phyloP scores from a whole-genome alignment of 1,284 basidiomycete genomes.

The Phlebopus sp. region DNA sequence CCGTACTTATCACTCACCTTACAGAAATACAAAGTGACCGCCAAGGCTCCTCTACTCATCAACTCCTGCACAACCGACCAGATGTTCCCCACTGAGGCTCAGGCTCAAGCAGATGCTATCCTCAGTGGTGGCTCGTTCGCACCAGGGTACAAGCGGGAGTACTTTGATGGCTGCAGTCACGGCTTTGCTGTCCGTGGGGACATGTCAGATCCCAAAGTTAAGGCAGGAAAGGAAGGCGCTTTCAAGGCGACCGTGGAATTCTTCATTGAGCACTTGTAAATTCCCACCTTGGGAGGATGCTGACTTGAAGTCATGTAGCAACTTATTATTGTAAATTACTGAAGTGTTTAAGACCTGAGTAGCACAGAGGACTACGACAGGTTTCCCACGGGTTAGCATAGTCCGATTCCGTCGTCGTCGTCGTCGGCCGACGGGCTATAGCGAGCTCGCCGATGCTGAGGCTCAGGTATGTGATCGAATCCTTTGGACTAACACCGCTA shows the following conservation, averaged over 20 bases:
- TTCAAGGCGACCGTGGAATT: constrained; percentile 55
- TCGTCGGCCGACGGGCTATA: too few species aligned
- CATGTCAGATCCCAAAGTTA: constrained; percentile 37
- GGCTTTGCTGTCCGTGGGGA: constrained; percentile 52
- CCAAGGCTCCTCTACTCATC: constrained; percentile 41
- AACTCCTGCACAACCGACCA: constrained; percentile 41
- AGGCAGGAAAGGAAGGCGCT: constrained; percentile 62
- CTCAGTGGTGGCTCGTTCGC: constrained; percentile 34
- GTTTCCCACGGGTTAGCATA: too few species aligned
- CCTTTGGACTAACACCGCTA: too few species aligned
- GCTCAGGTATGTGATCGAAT: too few species aligned
- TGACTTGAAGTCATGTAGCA: too few species aligned
- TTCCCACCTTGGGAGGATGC: background rate
- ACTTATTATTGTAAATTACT: too few species aligned
- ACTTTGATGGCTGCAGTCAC: constrained; percentile 47
- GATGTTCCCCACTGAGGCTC: constrained; percentile 32
- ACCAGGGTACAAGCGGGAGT: constrained; percentile 42
- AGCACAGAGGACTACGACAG: too few species aligned
- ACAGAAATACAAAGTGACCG: constrained; percentile 30
- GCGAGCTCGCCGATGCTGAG: too few species aligned
- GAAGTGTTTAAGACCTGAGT: too few species aligned
- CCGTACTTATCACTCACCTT: background rate
- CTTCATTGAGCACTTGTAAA: constrained; percentile 40
- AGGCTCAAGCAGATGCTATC: constrained; percentile 23
- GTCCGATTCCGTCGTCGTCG: too few species aligned